Evolutionary conservation across 768 basidiomycete genomes (phyloP), one percentile per base, ranked within the genome.

Genomic region (Rhizopogon vinicolor): DNA sequence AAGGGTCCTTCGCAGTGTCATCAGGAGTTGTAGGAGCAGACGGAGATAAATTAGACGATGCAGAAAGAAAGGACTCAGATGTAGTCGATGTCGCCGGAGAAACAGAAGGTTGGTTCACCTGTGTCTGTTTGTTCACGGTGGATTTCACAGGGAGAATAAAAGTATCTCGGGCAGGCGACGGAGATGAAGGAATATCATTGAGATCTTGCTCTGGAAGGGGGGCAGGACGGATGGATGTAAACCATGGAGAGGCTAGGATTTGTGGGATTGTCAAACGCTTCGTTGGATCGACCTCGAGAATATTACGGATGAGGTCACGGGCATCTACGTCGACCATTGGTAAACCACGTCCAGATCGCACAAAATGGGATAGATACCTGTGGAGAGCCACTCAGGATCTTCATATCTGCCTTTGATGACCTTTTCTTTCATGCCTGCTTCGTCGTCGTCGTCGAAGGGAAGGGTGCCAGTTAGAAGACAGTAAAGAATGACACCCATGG

Each of bases 371-470:
- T 28, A 65, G 76, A 54, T 69, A 95, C 95, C 92, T 63, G 79
- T 72, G 29, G 92, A 91, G 16, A 98, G 76, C 94, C 95, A 99
- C 55, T 85, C 82, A 7, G 93, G 94, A 65, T 98, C 91, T 59
- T 96, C 92, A 65, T 90, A 98, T 44, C 88, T 85, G 14, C 89
- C 92, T 59, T 84, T 75, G 52, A 93, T 84, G 58, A 99, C 90
- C 70, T 90, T 87, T 51, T 78, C 74, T 58, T 86, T 86, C 92
- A 96, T 96, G 12, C 87, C 68, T 41, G 71, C 69, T 71, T 93
- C 91, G 66, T 94, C 87, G 55, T 95, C 93, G 61, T 94, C 89
- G 62, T 94, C 92, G 63, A 93, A 95, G 2, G 93, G 93, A 16
- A 95, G 73, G 8, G 89, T 91, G 7, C 94, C 95, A 0, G 92